Evolutionary conservation across 139 green algal genomes (phyloP).

Genomic region (Bryopsis sp.): DNA sequence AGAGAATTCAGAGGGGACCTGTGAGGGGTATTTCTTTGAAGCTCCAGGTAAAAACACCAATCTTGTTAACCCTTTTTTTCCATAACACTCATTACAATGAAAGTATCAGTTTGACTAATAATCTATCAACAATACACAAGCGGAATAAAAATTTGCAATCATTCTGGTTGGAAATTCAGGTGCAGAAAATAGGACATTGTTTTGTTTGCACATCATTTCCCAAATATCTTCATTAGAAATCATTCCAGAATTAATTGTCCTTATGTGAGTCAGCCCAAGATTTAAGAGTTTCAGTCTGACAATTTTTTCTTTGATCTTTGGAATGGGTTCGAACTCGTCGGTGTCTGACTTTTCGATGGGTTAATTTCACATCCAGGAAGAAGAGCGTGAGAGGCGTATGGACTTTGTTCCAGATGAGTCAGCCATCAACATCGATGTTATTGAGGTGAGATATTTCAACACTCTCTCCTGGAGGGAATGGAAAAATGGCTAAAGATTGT

Average conservation of each 20-base stretch:
- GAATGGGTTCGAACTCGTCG: neutral
- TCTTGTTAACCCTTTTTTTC: neutral
- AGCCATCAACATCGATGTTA: constrained; percentile 81
- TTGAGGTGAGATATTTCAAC: constrained; percentile 62
- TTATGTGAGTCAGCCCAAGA: no score
- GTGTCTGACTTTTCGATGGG: neutral
- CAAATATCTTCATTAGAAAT: no score
- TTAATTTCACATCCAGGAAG: constrained; percentile 63
- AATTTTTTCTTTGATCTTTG: neutral
- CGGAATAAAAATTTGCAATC: no score
- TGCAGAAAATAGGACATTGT: no score
- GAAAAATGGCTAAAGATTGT: no score
- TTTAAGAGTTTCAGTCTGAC: no score
- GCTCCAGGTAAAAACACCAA: constrained; percentile 67
- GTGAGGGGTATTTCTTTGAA: constrained; percentile 99
- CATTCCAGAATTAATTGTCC: no score
- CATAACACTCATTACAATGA: neutral
- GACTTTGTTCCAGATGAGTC: constrained; percentile 98
- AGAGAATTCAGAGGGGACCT: constrained; percentile 97
- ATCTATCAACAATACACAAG: no score
- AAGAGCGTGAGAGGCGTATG: constrained; percentile 98
- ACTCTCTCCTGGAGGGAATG: no score
- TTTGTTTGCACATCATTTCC: no score
- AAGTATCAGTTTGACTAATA: no score
- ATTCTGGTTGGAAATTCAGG: no score